These are phyloP conservation scores for Fomitopsis pinicola DNA, from an alignment of 1,284 basidiomycete genomes.

Conservation along the genomic window DNA sequence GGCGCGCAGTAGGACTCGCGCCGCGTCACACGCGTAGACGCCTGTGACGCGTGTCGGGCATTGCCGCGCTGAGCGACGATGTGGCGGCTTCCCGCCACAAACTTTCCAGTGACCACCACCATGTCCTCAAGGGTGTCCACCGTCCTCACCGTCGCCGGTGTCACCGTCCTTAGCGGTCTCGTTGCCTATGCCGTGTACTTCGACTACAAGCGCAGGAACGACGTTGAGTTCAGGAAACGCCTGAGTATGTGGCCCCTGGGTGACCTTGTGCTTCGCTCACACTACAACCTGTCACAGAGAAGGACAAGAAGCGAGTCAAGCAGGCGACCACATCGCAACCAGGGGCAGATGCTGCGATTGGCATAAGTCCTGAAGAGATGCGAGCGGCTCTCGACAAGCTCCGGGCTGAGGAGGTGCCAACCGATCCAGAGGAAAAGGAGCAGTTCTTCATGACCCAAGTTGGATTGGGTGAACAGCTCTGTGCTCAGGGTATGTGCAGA, in stretches of 20 bases:
- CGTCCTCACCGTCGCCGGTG: slow-evolving; percentile 56
- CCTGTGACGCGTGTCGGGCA: slow-evolving; percentile 10
- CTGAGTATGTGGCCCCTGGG: slow-evolving; percentile 58
- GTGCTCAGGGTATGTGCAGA: slow-evolving; percentile 56
- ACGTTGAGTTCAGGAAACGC: slow-evolving; percentile 83
- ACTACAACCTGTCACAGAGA: slow-evolving; percentile 47
- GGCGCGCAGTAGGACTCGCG: neutral
- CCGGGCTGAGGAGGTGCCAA: slow-evolving; percentile 61
- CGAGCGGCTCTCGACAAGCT: slow-evolving; percentile 58
- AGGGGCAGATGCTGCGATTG: slow-evolving; percentile 25
- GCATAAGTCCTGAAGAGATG: slow-evolving; percentile 48
- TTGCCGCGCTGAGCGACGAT: slow-evolving; percentile 11
- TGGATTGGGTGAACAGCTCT: slow-evolving; percentile 82
- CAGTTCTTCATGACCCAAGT: slow-evolving; percentile 91
- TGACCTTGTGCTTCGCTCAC: slow-evolving; percentile 5
- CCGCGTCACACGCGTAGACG: neutral
- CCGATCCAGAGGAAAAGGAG: slow-evolving; percentile 74
- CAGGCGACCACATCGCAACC: slow-evolving; percentile 53
- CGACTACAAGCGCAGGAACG: slow-evolving; percentile 91
- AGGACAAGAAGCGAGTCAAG: slow-evolving; percentile 89
- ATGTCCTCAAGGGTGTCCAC: slow-evolving; percentile 29
- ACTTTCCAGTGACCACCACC: slow-evolving; percentile 22
- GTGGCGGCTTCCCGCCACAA: slow-evolving; percentile 2
- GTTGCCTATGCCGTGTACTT: slow-evolving; percentile 89
- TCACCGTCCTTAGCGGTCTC: slow-evolving; percentile 59